A percentile compares a stretch with the other conserved stretches of the same genome.
Conservation (phyloP, 2,329 filamentous ascomycete species). For the Cephalotrichum gorgonifer region DNA sequence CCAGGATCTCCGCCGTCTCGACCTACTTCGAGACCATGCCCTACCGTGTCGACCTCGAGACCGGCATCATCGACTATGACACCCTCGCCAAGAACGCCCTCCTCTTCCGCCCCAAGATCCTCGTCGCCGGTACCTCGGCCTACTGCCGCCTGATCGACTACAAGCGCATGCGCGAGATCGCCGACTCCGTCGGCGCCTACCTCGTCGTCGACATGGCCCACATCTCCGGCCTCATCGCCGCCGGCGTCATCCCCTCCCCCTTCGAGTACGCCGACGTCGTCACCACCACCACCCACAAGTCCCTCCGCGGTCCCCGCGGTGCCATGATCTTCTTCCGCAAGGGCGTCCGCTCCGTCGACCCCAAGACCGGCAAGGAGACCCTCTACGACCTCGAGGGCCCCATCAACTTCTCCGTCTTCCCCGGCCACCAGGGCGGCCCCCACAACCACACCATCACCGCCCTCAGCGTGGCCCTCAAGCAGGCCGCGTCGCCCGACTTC, state of each 20-base stretch:
- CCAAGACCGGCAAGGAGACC: conserved; percentile 82
- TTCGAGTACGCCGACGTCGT: conserved; percentile 92
- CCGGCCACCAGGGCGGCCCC: conserved; percentile 93
- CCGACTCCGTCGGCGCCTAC: conserved; percentile 87
- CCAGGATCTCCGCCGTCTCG: conserved; percentile 84
- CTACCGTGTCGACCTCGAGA: conserved; percentile 81
- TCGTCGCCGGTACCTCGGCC: conserved; percentile 92
- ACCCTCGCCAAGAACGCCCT: conserved; percentile 79
- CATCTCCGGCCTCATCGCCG: conserved; percentile 91
- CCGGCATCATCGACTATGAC: conserved; percentile 96
- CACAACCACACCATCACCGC: conserved; percentile 99
- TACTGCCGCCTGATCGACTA: conserved; percentile 99
- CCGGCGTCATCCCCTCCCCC: conserved; percentile 84
- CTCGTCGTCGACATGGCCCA: conserved; percentile 97
- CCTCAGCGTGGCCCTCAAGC: conserved; percentile 86
- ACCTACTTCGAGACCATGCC: conserved; percentile 99
- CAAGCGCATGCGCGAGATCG: conserved; percentile 88
- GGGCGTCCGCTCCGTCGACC: conserved; percentile 79
- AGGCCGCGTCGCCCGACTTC: conserved; percentile 85
- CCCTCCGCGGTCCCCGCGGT: conserved; percentile 88
- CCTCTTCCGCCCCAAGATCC: conserved; percentile 90
- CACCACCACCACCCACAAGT: conserved; percentile 98
- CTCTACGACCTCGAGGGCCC: conserved; percentile 89
- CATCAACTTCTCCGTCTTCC: conserved; percentile 99
- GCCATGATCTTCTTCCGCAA: conserved; percentile 99